Evolutionary conservation across 1,284 basidiomycete species (phyloP).

Genomic region (Rhodotorula sp.): DNA sequence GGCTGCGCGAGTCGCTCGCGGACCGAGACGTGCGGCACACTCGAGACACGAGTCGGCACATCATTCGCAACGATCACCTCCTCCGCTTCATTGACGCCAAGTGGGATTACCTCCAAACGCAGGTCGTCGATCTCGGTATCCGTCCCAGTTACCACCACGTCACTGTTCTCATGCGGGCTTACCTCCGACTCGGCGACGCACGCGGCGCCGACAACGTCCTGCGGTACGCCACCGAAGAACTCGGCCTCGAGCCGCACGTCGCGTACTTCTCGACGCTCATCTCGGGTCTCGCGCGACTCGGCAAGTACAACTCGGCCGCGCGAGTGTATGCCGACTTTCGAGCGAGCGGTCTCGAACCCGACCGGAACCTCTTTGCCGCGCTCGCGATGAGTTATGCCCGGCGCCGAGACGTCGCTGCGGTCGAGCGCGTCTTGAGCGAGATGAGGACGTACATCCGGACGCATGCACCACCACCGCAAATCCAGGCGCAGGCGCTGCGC

Average conservation of each 20-base stretch:
- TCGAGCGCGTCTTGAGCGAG: constrained; percentile 20
- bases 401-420: constrained; percentile 16
- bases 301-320: constrained; percentile 9
- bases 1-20: constrained; percentile 19
- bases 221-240: constrained; percentile 27
- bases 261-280: constrained; percentile 41
- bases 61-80: constrained; percentile 30
- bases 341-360: constrained; percentile 28
- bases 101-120: constrained; percentile 42
- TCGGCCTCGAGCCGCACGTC: constrained; percentile 35
- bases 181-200: constrained; percentile 34
- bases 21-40: constrained; percentile 10
- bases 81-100: constrained; percentile 30
- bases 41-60: constrained; percentile 18
- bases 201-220: constrained; percentile 36
- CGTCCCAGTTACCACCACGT: constrained; percentile 38
- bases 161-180: constrained; percentile 39
- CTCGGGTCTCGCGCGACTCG: constrained; percentile 21
- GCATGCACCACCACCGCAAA: constrained; percentile 5
- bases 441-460: constrained; percentile 1
- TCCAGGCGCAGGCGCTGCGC: constrained; percentile 12
- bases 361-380: constrained; percentile 35
- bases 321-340: constrained; percentile 28
- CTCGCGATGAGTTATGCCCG: constrained; percentile 26
- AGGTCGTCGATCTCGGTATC: constrained; percentile 39